Base-by-base conservation (phyloP, 176 grass and related monocot species). In the Juncus effusus region DNA sequence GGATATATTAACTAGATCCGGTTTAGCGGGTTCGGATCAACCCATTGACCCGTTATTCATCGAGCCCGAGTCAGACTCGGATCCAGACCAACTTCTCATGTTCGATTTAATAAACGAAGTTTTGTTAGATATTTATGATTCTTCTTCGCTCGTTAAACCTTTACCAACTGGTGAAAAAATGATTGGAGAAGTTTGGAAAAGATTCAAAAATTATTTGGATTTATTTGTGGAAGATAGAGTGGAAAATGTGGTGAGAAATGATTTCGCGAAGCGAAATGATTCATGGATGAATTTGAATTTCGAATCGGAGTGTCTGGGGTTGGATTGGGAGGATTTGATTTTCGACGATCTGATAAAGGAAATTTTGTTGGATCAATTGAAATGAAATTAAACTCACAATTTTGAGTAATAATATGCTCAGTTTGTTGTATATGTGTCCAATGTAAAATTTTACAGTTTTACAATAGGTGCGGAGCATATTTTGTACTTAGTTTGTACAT, bases 71-170 rank as follows among this genome's bases (percentile, higher is more conserved):
- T 65, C 77, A 2, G 59, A 82, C 7, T 83, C 49, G 6, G 69
- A 64, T 56, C 75, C 74, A 2, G 85, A 82, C 60, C 85, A 78
- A 69, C 85, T 97, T 82, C 93, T 92, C 64, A 74, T 97, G 47
- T 97, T 92, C 64, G 88, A 97, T 82, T 81, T 92, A 56, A 89
- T 92, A 69, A 92, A 97, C 13, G 88, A 97, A 54, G 83, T 88
- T 62, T 79, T 97, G 14, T 5, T 92, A 59, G 74, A 86, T 2
- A 83, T 85, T 42, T 89, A 92, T 16, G 75, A 89, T 14, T 63
- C 75, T 59, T 86, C 88, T 36, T 66, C 40, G 0, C 70, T 60
- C 13, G 83, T 66, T 6, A 74, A 82, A 41, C 82, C 82, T 2
- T 70, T 89, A 71, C 93, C 82, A 13, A 61, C 84, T 13, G 88